Percentiles rank a stretch among this genome's conserved stretches.
These are phyloP conservation scores for Hansenula sp. DNA, from an alignment of 1,139 yeast genomes.

Conservation along the genomic window DNA sequence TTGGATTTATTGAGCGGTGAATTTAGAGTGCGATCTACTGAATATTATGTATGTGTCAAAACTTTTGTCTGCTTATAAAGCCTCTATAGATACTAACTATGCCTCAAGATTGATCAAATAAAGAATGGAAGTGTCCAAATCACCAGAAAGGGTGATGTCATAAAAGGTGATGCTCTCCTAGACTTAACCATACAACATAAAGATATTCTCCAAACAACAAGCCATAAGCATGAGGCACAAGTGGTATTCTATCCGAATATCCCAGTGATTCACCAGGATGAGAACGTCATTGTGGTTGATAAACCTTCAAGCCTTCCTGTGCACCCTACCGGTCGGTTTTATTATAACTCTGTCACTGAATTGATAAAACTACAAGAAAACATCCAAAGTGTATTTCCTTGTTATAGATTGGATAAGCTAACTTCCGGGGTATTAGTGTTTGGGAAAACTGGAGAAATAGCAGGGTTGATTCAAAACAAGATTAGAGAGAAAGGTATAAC, in stretches of 20 bases:
- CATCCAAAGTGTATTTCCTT: conserved; percentile 41
- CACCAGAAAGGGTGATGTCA: conserved; percentile 4
- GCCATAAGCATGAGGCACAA: conserved; percentile 65
- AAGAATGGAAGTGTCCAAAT: conserved; percentile 3
- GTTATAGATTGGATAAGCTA: conserved; percentile 67
- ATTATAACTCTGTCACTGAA: conserved; percentile 58
- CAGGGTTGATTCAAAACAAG: conserved; percentile 37
- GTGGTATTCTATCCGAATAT: conserved; percentile 29
- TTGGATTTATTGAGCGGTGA: conserved; percentile 76
- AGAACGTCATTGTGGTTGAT: conserved; percentile 51
- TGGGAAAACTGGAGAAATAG: conserved; percentile 44
- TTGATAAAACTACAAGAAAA: conserved; percentile 40
- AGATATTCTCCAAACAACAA: conserved; percentile 42
- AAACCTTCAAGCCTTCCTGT: conserved; percentile 79
- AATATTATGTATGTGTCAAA: conserved; percentile 5
- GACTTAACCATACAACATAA: conserved; percentile 34
- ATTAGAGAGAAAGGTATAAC: conserved; percentile 42
- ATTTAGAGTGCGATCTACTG: conserved; percentile 64
- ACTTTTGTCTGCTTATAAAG: neutral
- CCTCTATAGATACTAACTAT: neutral
- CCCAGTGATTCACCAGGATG: conserved; percentile 43
- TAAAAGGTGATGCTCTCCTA: conserved; percentile 13
- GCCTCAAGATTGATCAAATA: neutral
- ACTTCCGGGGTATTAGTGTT: conserved; percentile 72
- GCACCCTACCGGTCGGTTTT: conserved; percentile 71